phyloP scores from a whole-genome alignment of 306 rosid genomes.

The Citrullus colocynthis region DNA sequence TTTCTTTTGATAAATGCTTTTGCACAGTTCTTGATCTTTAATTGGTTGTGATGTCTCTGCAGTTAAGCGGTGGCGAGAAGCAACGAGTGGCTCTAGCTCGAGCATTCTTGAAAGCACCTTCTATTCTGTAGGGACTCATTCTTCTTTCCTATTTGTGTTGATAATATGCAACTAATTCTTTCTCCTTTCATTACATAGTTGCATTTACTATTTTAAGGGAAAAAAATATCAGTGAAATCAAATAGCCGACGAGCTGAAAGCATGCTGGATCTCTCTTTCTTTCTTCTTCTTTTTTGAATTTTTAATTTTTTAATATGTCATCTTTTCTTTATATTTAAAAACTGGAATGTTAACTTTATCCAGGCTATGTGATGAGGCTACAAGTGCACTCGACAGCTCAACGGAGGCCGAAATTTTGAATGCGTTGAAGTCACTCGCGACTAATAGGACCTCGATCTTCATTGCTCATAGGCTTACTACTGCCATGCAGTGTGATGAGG shows the following conservation, averaged over 20 bases:
- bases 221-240: not conserved
- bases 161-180: not conserved
- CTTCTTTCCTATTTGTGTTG: not conserved
- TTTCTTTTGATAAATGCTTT: not conserved
- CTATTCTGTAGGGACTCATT: constrained; percentile 55
- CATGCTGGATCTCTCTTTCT: not conserved
- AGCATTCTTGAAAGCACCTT: constrained; percentile 85
- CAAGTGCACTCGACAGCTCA: constrained; percentile 98
- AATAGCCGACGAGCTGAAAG: constrained; percentile 1
- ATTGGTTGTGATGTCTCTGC: constrained; percentile 21
- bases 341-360: not conserved
- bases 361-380: constrained; percentile 97
- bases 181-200: not conserved
- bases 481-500: constrained; percentile 99
- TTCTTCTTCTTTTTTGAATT: not conserved
- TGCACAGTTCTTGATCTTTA: constrained; percentile 4
- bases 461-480: constrained; percentile 97
- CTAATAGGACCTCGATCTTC: constrained; percentile 78
- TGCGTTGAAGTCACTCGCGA: constrained; percentile 66
- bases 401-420: constrained; percentile 89
- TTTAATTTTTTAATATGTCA: not conserved
- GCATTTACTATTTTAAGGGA: not conserved
- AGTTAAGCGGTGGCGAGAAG: constrained; percentile 98
- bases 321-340: not conserved
- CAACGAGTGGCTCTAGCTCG: constrained; percentile 98